Evolutionary conservation across 441 rosid species (phyloP).

Genomic region (Populus hybrid): DNA sequence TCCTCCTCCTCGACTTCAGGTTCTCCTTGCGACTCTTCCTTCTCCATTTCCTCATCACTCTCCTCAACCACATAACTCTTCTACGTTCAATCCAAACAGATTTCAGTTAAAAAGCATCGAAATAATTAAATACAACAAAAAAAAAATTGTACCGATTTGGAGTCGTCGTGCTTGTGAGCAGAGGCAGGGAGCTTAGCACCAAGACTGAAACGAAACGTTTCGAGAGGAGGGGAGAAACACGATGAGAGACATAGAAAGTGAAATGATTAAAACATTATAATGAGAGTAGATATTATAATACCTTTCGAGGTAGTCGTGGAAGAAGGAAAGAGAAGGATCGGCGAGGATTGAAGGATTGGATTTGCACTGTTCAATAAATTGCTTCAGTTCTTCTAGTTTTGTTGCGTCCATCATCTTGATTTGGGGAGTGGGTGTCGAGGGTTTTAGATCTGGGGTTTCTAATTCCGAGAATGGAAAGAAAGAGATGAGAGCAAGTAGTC

Average conservation of each 20-base stretch:
- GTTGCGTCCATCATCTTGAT: conserved; percentile 50
- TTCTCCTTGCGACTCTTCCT: conserved; percentile 33
- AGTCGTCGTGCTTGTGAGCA: conserved; percentile 32
- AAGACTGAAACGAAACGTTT: conserved; percentile 48
- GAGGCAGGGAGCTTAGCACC: conserved; percentile 80
- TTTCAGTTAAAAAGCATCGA: neutral
- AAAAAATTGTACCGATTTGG: conserved; percentile 47
- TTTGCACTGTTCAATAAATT: too few relatives aligned
- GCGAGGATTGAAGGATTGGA: conserved; percentile 76
- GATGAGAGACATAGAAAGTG: neutral
- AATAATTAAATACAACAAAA: neutral
- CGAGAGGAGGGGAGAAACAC: neutral
- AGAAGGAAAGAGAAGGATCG: conserved; percentile 86
- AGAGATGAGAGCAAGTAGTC: neutral
- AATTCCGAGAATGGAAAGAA: neutral
- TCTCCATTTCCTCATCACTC: conserved; percentile 72
- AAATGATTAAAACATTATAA: neutral
- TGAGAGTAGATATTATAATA: conserved; percentile 10
- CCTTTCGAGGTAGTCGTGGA: conserved; percentile 92
- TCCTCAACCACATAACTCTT: conserved; percentile 70
- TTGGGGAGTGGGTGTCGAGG: neutral
- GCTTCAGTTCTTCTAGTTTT: conserved; percentile 48
- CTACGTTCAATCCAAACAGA: conserved; percentile 24
- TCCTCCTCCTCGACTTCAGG: conserved; percentile 38
- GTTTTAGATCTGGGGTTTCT: neutral